Evolutionary conservation across 2,329 filamentous ascomycete genomes (phyloP).

Genomic region (Blumeriella jaapii): DNA sequence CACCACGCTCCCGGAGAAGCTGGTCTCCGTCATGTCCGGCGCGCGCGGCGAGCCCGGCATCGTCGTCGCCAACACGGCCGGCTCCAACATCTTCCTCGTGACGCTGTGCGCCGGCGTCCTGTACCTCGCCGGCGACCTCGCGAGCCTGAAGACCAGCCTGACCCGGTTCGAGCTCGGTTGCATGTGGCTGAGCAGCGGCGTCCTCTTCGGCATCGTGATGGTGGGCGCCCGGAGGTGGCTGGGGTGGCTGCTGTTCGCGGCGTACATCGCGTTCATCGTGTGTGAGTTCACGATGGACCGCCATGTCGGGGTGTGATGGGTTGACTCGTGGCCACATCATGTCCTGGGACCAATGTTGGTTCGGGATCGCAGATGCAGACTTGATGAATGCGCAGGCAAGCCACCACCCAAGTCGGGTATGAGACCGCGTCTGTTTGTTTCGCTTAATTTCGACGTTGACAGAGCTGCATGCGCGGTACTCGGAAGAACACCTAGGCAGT

Average conservation of each 20-base stretch:
- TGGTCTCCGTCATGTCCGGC: constrained; percentile 38
- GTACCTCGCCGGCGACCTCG: constrained; percentile 24
- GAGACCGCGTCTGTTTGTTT: too few relatives aligned
- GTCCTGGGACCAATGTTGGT: too few relatives aligned
- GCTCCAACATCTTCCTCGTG: constrained; percentile 43
- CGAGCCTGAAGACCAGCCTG: constrained; percentile 19
- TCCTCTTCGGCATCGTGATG: constrained; percentile 26
- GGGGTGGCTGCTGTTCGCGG: constrained; percentile 23
- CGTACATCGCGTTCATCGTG: constrained; percentile 25
- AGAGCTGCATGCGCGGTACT: too few relatives aligned
- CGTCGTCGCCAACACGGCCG: constrained; percentile 39
- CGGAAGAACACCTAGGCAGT: too few relatives aligned
- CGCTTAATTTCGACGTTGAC: too few relatives aligned
- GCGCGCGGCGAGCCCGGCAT: constrained; percentile 36
- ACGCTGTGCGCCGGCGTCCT: constrained; percentile 37
- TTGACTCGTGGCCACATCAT: too few relatives aligned
- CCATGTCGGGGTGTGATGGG: background rate
- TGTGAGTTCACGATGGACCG: constrained; percentile 14
- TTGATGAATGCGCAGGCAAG: too few relatives aligned
- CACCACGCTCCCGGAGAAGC: constrained; percentile 42
- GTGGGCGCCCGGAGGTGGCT: constrained; percentile 27
- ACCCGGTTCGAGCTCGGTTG: constrained; percentile 24
- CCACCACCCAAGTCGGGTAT: too few relatives aligned
- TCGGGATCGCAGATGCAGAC: too few relatives aligned
- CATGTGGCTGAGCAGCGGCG: constrained; percentile 21